Base-by-base conservation (phyloP, 2,329 filamentous ascomycete genomes). In the Chaetomiaceae sp. region DNA sequence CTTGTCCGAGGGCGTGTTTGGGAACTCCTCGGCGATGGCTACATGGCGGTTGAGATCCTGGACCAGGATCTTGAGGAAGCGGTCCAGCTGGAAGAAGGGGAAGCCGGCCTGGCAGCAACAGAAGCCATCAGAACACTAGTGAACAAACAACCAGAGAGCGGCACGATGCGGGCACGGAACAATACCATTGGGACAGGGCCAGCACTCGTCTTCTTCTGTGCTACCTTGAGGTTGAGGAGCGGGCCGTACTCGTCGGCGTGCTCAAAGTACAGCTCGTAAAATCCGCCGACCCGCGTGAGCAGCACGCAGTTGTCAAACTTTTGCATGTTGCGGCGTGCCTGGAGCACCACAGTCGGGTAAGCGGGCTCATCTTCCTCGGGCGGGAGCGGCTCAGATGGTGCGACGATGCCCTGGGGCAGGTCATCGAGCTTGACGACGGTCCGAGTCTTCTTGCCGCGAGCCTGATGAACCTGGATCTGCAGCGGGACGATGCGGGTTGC, bases 191-290 rank as follows among this genome's bases (percentile, higher is more conserved):
- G 75, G 17, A 99, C 89, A 20, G 82, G 80, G 1, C 87, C 88
- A 8, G 84, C 85, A 59, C 74, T 88, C n/a, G 88, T 90, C 69
- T 84, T 91, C 68, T 89, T 94, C 51, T 81, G 81, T 2, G 87
- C 85, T 51, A 95, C 84, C 70, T 96, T 97, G 65, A 99, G 73
- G 64, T 91, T 94, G 59, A 99, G 77, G 40, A 95, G 75, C 1
- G 91, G 88, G 1, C 88, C 92, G 68, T 87, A 88, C 66, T 96
- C 85, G 54, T 95, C 88, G 11, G 95, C 94, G 68, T 99, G 91
- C 64, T 95, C 88, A 69, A 97, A 95, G 72, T 99, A 99, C 54
- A 99, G 75, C 80, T 99, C 94, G 71, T 97, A 99, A 72, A 99
- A 99, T 56, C 91, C 87, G 52, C 94, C 94, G 25, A 99, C 91